These are phyloP conservation scores for Phoma sp. DNA, from an alignment of 2,329 filamentous ascomycete species.

Conservation along the genomic window DNA sequence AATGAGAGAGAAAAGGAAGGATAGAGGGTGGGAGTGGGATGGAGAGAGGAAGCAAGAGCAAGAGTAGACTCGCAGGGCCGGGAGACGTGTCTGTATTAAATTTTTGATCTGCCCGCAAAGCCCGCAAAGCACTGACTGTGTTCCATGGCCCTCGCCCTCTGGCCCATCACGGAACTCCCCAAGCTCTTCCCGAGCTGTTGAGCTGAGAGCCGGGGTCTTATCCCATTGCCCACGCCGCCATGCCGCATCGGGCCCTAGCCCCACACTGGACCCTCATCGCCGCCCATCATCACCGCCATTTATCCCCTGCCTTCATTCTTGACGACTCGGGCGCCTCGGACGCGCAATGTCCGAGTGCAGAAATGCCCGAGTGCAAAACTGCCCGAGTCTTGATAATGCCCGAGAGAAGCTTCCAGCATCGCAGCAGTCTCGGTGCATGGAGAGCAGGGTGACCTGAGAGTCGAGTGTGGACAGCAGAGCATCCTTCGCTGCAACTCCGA, in stretches of 20 bases:
- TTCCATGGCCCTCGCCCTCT: neutral
- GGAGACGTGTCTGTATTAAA: slow-evolving; percentile 32
- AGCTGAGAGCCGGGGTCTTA: slow-evolving; percentile 36
- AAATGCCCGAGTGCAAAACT: too few species aligned
- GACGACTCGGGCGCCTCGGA: slow-evolving; percentile 1
- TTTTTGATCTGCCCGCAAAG: slow-evolving; percentile 23
- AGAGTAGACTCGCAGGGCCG: slow-evolving; percentile 12
- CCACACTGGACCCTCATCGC: slow-evolving; percentile 7
- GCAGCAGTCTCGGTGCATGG: slow-evolving; percentile 6
- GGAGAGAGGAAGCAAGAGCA: slow-evolving; percentile 10
- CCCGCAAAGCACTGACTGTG: slow-evolving; percentile 16
- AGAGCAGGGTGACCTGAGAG: slow-evolving; percentile 6
- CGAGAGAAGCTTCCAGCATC: slow-evolving; percentile 18
- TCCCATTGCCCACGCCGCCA: slow-evolving; percentile 39
- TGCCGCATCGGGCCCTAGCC: slow-evolving; percentile 35
- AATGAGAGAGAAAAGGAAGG: slow-evolving; percentile 8
- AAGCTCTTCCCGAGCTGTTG: slow-evolving; percentile 46
- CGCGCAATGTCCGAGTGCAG: neutral
- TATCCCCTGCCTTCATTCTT: slow-evolving; percentile 8
- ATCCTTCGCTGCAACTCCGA: neutral
- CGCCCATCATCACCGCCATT: slow-evolving; percentile 1
- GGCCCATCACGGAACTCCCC: slow-evolving; percentile 30
- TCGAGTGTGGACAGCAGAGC: slow-evolving; percentile 2
- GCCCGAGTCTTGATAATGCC: neutral
- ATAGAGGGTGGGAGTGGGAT: slow-evolving; percentile 4